Base-by-base conservation (phyloP, 2,329 filamentous ascomycete species). In the Ophiostoma montium region DNA sequence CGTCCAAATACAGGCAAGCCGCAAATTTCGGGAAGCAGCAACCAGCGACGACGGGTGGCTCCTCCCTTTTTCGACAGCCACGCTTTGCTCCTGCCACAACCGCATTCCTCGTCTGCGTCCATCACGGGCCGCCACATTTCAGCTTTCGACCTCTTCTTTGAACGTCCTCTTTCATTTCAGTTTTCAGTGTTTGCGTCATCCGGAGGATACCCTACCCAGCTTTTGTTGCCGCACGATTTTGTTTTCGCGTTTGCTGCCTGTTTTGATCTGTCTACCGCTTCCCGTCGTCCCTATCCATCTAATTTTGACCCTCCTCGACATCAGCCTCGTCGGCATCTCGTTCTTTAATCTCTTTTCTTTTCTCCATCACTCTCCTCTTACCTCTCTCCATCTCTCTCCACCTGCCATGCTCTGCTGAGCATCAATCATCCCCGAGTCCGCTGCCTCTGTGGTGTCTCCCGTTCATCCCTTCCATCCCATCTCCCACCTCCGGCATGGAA, bases 401-500 rank as follows among this genome's bases (percentile, higher is more conserved):
- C 33, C n/a, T 48, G 51, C 32, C 35, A 53, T 53, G 51, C 35
- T 36, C 46, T 27, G 10, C 46, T 49, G 38, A 13, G 38, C 38
- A n/a, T 36, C 12, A 42, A 48, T n/a, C 27, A 23, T 45, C 3
- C 36, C 36, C 35, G 39, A 49, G 38, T 44, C 51, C 45, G 35
- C 51, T 46, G 46, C 47, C 18, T 32, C 33, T 31, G 41, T 47
- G 35, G 48, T 31, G 38, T 44, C 47, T 35, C 36, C 13, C 31
- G 6, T 19, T 35, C 16, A 4, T 15, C 23, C 23, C 6, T 35
- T 15, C 15, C 35, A 9, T n/a, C 9, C 18, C 30, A 11, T 45
- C 21, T 21, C 41, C 7, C n/a, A 13, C 32, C 23, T 16, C 35
- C 52, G 46, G 23, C 59, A 70, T 70, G 68, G 63, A 62, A 54